Base-by-base conservation (phyloP, 768 basidiomycete genomes). In the Tricholoma sp. region DNA sequence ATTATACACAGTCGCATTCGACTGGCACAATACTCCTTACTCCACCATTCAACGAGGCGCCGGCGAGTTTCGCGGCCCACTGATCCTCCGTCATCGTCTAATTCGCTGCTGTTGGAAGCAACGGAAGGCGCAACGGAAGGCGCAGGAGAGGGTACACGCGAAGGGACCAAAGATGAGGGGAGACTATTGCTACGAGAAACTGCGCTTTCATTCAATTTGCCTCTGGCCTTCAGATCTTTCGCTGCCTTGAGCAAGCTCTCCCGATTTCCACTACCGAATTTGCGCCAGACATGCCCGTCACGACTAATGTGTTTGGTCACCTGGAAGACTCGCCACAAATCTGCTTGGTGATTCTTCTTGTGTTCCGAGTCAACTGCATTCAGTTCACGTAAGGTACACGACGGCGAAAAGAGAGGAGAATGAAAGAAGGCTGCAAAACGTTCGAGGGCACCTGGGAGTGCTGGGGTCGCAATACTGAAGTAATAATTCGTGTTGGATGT, bases 361-460 rank as follows among this genome's bases (percentile, higher is more conserved):
- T 98, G 88, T 69, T 99, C 97, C 0, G 93, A 96, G 69, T 99
- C 89, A 41, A 99, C 95, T 0, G 97, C 96, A 63, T 94, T 94
- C 60, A 97, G 79, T 73, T 99, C 96, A 31, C 94, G 84, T 24
- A 83, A 79, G 0, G 93, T 94, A 67, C 93, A 91, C 4, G 88
- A 90, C 0, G 89, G 83, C 1, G 84, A 70, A 66, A 99, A 98
- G 41, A 96, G 79, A 0, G 96, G 96, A n/a, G 84, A 88, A 61
- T 90, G 90, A 73, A 99, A 98, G 75, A 99, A 98, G 0, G 79
- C 82, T 22, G 92, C 72, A 69, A 91, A 87, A 60, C 92, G 85
- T 66, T 84, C 81, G 53, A 94, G 80, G 35, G 90, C 90, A 59
- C 83, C 84, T 3, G 76, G 68, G 4, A 91, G 77, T 5, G 84